Conservation (phyloP, 345 rosid species). For the Psidium friedrichsthalianum region DNA sequence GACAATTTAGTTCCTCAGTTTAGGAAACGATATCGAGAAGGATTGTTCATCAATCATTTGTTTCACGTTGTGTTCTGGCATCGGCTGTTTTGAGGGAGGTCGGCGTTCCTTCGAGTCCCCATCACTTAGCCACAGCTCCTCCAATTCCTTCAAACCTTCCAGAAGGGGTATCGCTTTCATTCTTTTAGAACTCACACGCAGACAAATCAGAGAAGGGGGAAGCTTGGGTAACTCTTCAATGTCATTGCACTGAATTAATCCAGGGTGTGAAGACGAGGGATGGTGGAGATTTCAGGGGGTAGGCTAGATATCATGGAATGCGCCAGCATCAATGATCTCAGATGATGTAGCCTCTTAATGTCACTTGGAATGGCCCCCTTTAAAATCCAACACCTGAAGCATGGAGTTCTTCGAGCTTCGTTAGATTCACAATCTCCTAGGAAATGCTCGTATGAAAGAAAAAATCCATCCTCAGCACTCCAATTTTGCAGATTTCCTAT, state of each 20-base stretch:
- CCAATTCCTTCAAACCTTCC: background rate
- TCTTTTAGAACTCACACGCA: background rate
- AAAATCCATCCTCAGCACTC: background rate
- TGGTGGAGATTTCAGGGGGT: background rate
- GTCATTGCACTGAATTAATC: background rate
- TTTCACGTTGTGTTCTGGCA: background rate
- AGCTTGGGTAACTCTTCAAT: background rate
- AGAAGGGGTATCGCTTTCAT: background rate
- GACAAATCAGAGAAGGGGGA: background rate
- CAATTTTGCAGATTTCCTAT: background rate
- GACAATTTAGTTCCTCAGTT: background rate
- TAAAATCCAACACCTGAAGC: background rate
- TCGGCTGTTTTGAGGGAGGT: background rate
- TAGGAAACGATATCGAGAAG: background rate
- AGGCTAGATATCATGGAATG: background rate
- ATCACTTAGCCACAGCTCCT: background rate
- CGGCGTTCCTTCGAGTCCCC: background rate
- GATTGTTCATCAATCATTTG: background rate
- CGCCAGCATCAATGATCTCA: background rate
- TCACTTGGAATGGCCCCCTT: background rate
- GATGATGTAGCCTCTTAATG: background rate
- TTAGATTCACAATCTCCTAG: background rate
- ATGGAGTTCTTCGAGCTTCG: background rate
- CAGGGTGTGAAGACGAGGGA: background rate
- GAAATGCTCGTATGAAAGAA: background rate